Conservation (phyloP, 805 yeast genomes). For the Hanseniaspora meyeri region DNA sequence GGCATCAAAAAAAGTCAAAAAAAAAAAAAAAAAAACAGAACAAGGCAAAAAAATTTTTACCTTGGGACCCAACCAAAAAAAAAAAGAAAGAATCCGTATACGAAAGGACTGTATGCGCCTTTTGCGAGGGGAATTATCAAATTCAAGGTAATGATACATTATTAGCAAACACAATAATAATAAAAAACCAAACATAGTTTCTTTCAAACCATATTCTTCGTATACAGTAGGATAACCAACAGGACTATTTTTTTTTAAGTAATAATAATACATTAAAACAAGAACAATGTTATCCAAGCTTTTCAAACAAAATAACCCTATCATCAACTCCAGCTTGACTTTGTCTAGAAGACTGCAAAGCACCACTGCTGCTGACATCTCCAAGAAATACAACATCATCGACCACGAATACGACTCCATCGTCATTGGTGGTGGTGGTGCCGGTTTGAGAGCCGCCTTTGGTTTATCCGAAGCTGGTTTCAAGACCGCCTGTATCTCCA, state of each 20-base stretch:
- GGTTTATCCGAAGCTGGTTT: slow-evolving; percentile 94
- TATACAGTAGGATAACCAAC: neutral
- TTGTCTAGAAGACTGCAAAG: slow-evolving; percentile 8
- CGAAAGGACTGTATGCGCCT: neutral
- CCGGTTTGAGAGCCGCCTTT: slow-evolving; percentile 96
- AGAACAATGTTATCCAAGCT: slow-evolving; percentile 5
- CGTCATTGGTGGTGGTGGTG: slow-evolving; percentile 99
- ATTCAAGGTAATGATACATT: too few species aligned
- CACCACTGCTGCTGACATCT: slow-evolving; percentile 5
- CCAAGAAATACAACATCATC: slow-evolving; percentile 65
- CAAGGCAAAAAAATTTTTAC: neutral
- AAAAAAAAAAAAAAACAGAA: neutral
- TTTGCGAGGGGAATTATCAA: too few species aligned
- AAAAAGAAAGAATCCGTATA: too few species aligned
- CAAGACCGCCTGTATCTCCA: slow-evolving; percentile 94
- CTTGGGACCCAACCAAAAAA: too few species aligned
- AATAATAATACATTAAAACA: neutral
- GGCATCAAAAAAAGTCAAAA: neutral
- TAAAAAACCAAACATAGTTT: neutral
- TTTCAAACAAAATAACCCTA: slow-evolving; percentile 1
- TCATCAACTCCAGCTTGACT: neutral
- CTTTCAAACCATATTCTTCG: neutral
- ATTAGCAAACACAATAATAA: too few species aligned
- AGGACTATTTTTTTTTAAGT: neutral
- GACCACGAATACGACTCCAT: slow-evolving; percentile 98